Conservation (phyloP, 805 yeast species). For the Hanseniaspora pseudoguilliermondii region DNA sequence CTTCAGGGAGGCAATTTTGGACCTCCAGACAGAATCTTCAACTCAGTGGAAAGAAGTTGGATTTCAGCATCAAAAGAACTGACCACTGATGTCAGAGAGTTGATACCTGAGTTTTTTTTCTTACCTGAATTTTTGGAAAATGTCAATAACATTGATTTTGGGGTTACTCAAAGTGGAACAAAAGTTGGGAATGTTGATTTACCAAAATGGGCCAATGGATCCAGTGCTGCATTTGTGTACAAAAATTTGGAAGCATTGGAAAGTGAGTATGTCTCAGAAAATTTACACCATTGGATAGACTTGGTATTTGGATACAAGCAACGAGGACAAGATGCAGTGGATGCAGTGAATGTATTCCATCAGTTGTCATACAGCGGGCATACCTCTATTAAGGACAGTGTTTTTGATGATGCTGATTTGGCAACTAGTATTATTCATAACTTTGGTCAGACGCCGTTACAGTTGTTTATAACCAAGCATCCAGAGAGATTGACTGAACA, state of each 20-base stretch:
- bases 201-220: constrained; percentile 77
- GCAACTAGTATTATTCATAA: constrained; percentile 77
- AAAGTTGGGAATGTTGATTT: constrained; percentile 48
- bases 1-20: constrained; percentile 84
- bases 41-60: constrained; percentile 71
- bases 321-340: constrained; percentile 54
- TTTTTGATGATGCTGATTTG: constrained; percentile 58
- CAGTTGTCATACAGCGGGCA: constrained; percentile 78
- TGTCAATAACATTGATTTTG: constrained; percentile 55
- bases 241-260: constrained; percentile 77
- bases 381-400: constrained; percentile 57
- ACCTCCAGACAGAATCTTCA: constrained; percentile 72
- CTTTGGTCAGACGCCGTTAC: constrained; percentile 82
- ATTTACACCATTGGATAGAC: constrained; percentile 76
- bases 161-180: constrained; percentile 49
- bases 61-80: constrained; percentile 62
- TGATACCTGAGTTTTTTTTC: constrained; percentile 75
- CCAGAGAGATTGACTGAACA: constrained; percentile 32
- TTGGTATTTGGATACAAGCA: constrained; percentile 72
- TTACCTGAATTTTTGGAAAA: constrained; percentile 68
- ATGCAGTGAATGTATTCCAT: constrained; percentile 65
- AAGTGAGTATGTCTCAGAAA: constrained; percentile 63
- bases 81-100: constrained; percentile 77
- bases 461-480: constrained; percentile 53
- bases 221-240: constrained; percentile 58